Percentiles rank a stretch among this genome's conserved stretches.
These are phyloP conservation scores for Colletotrichum lini DNA, from an alignment of 2,329 filamentous ascomycete species.

Conservation along the genomic window DNA sequence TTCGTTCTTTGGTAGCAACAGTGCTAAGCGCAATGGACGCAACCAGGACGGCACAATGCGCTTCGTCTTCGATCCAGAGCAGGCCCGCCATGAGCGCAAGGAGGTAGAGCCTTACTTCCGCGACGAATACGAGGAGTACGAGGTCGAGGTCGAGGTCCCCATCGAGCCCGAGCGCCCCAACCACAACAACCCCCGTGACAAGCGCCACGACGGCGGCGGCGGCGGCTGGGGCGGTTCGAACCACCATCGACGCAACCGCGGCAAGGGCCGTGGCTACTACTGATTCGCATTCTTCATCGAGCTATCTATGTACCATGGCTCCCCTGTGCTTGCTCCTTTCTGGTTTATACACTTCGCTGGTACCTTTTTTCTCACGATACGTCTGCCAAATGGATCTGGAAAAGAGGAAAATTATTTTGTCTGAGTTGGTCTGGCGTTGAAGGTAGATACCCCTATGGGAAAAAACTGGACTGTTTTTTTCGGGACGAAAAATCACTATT, in stretches of 20 bases:
- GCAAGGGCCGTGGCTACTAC: slow-evolving; percentile 38
- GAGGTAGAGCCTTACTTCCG: slow-evolving; percentile 78
- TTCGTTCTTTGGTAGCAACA: slow-evolving; percentile 53
- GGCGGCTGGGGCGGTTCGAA: slow-evolving; percentile 23
- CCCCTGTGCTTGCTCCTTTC: background rate
- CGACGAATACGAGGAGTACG: slow-evolving; percentile 82
- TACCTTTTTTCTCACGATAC: background rate
- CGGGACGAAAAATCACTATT: slow-evolving; percentile 2
- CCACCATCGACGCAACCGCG: slow-evolving; percentile 24
- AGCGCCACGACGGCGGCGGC: slow-evolving; percentile 25
- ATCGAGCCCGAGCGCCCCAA: slow-evolving; percentile 53
- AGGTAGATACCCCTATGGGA: slow-evolving; percentile 36
- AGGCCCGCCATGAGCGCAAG: slow-evolving; percentile 79
- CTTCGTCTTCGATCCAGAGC: slow-evolving; percentile 88
- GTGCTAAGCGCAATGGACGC: slow-evolving; percentile 60
- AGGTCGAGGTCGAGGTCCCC: slow-evolving; percentile 81
- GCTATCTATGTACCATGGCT: background rate
- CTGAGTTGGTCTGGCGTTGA: slow-evolving; percentile 34
- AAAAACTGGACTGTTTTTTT: slow-evolving; percentile 22
- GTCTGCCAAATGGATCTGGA: background rate
- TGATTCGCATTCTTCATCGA: slow-evolving; percentile 3
- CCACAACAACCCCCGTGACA: slow-evolving; percentile 24
- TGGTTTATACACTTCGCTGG: background rate
- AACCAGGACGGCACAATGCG: slow-evolving; percentile 82
- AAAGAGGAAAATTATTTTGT: slow-evolving; percentile 16